A percentile compares a stretch with the other conserved stretches of the same genome.
phyloP scores from a whole-genome alignment of 306 rosid genomes.

The Ormosia emarginata region DNA sequence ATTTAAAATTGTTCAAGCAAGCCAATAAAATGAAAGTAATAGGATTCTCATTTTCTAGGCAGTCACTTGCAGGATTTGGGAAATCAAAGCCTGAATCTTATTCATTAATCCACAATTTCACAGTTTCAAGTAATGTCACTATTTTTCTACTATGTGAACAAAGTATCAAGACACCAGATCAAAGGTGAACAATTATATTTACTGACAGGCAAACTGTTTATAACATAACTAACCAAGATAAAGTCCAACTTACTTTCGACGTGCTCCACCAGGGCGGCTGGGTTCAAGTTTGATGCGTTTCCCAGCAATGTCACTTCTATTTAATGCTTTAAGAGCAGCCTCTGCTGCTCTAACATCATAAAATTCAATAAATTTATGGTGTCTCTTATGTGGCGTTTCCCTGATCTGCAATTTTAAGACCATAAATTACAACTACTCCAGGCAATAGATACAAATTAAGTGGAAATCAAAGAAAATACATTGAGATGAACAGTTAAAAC shows the following conservation, averaged over 20 bases:
- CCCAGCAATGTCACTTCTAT: slow-evolving; percentile 83
- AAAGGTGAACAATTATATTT: not conserved
- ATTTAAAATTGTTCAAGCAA: not conserved
- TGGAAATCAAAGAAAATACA: not conserved
- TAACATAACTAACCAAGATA: not conserved
- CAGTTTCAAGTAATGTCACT: not conserved
- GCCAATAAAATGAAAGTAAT: not conserved
- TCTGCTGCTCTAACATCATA: slow-evolving; percentile 79
- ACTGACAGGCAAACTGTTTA: not conserved
- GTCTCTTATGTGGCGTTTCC: slow-evolving; percentile 86
- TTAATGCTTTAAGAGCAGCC: slow-evolving; percentile 72
- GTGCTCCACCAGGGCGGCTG: slow-evolving; percentile 93
- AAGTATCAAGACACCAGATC: not conserved
- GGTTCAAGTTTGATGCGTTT: slow-evolving; percentile 86
- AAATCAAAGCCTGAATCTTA: not conserved
- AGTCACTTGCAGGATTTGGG: not conserved
- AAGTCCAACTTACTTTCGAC: slow-evolving; percentile 55
- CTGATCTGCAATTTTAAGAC: slow-evolving; percentile 57
- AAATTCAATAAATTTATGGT: slow-evolving; percentile 81
- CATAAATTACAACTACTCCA: not conserved
- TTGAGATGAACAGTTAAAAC: not conserved
- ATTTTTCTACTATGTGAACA: not conserved
- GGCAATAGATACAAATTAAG: not conserved
- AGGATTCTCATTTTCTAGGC: not conserved
- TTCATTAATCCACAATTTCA: not conserved